Percentiles rank a stretch among this genome's conserved stretches.
Evolutionary conservation across 257 asterid genomes (phyloP).

Genomic region (Fraxinus cuspidata): DNA sequence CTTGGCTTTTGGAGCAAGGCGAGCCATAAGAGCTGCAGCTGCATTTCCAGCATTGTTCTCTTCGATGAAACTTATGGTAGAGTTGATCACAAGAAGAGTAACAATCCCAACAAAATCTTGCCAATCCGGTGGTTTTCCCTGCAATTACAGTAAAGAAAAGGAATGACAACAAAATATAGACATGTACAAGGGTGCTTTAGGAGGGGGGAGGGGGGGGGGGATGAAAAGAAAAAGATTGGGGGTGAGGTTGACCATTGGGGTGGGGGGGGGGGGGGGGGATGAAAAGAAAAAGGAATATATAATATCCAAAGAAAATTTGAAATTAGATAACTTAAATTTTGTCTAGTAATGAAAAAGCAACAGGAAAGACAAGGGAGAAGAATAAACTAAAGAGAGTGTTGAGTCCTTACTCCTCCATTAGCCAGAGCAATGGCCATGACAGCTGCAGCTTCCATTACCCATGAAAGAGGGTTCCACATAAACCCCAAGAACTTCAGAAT

Average conservation of each 20-base stretch:
- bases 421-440: conserved; percentile 31
- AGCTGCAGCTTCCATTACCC: conserved; percentile 30
- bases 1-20: conserved; percentile 28
- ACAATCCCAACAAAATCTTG: conserved; percentile 26
- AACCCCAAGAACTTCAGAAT: conserved; percentile 23
- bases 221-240: too few species aligned
- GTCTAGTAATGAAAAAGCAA: not conserved
- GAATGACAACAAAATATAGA: too few species aligned
- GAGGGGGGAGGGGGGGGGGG: too few species aligned
- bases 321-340: not conserved
- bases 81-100: conserved; percentile 24
- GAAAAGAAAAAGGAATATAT: too few species aligned
- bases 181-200: too few species aligned
- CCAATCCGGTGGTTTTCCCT: conserved; percentile 29
- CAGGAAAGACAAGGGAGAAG: too few species aligned
- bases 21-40: conserved; percentile 26
- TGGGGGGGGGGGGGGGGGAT: too few species aligned
- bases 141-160: not conserved
- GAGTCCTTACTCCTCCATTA: conserved; percentile 20
- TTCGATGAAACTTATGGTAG: conserved; percentile 24
- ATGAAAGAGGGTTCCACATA: conserved; percentile 28
- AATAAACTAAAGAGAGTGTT: too few species aligned
- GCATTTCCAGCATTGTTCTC: conserved; percentile 28
- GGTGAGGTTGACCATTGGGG: too few species aligned
- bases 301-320: not conserved